These are phyloP conservation scores for Yamadazyma epiphylla DNA, from an alignment of 1,139 yeast species.

Conservation along the genomic window DNA sequence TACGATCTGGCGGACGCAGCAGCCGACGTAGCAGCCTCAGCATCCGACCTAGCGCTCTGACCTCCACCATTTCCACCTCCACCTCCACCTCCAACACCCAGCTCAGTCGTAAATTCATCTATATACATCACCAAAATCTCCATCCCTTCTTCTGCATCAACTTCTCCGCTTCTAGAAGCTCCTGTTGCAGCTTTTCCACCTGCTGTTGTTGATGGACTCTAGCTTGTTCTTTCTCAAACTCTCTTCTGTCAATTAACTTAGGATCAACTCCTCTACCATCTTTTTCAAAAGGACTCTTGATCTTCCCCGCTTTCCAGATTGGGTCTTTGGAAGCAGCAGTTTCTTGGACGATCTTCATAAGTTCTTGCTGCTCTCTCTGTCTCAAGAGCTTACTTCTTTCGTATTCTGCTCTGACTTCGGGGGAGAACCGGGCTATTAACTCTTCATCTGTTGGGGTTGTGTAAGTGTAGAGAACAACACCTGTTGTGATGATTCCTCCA, in stretches of 20 bases:
- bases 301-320: constrained; percentile 74
- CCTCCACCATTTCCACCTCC: no score
- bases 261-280: constrained; percentile 29
- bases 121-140: no score
- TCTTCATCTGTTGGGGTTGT: constrained; percentile 85
- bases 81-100: no score
- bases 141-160: constrained; percentile 26
- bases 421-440: constrained; percentile 68
- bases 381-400: constrained; percentile 63
- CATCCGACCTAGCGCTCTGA: no score
- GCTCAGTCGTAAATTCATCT: no score
- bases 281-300: constrained; percentile 61
- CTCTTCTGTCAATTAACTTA: constrained; percentile 40
- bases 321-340: constrained; percentile 70
- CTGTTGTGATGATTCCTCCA: constrained; percentile 64
- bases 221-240: constrained; percentile 44
- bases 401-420: constrained; percentile 76
- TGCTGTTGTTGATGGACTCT: constrained; percentile 38
- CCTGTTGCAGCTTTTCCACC: constrained; percentile 33
- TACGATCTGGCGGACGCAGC: no score
- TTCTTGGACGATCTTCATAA: constrained; percentile 60
- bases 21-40: no score
- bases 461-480: constrained; percentile 62
- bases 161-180: constrained; percentile 27
- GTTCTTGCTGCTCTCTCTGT: constrained; percentile 59